These are phyloP conservation scores for Venturia asperata DNA, from an alignment of 2,329 filamentous ascomycete species.

Conservation along the genomic window DNA sequence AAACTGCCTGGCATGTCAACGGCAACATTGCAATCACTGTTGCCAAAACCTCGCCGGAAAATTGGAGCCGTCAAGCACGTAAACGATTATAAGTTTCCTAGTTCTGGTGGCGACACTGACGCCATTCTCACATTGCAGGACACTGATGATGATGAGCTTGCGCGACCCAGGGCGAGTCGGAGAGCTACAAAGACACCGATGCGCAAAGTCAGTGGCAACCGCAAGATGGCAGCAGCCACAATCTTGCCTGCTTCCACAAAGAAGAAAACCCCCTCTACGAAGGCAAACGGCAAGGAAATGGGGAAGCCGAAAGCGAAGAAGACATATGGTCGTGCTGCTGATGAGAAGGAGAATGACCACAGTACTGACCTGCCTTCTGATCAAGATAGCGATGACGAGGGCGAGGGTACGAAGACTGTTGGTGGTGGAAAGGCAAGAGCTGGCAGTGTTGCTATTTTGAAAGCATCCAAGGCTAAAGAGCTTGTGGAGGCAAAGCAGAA, in stretches of 20 bases:
- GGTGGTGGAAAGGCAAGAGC: background rate
- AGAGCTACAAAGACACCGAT: slow-evolving; percentile 22
- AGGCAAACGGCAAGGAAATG: background rate
- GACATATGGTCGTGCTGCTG: slow-evolving; percentile 29
- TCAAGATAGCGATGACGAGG: slow-evolving; percentile 35
- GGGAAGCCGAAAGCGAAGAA: slow-evolving; percentile 21
- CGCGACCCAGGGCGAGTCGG: slow-evolving; percentile 13
- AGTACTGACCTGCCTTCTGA: slow-evolving; percentile 22
- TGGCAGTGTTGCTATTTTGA: slow-evolving; percentile 22
- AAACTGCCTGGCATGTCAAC: slow-evolving; percentile 33
- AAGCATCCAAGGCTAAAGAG: slow-evolving; percentile 28
- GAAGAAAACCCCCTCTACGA: slow-evolving; percentile 12
- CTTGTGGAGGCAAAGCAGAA: slow-evolving; percentile 40
- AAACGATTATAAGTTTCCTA: slow-evolving; percentile 37
- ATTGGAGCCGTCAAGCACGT: slow-evolving; percentile 23
- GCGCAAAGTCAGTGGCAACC: slow-evolving; percentile 23
- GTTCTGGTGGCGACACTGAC: slow-evolving; percentile 26
- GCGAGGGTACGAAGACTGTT: slow-evolving; percentile 25
- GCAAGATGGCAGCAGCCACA: slow-evolving; percentile 19
- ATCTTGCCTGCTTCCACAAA: slow-evolving; percentile 20
- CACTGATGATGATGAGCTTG: slow-evolving; percentile 35
- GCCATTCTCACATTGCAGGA: slow-evolving; percentile 19
- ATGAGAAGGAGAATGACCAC: slow-evolving; percentile 22
- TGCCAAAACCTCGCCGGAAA: slow-evolving; percentile 33
- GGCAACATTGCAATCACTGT: slow-evolving; percentile 38